Percentiles rank a stretch among this genome's conserved stretches.
These are phyloP conservation scores for Coemansia sp. DNA, from an alignment of 192 early-diverging fungal species.

Conservation along the genomic window DNA sequence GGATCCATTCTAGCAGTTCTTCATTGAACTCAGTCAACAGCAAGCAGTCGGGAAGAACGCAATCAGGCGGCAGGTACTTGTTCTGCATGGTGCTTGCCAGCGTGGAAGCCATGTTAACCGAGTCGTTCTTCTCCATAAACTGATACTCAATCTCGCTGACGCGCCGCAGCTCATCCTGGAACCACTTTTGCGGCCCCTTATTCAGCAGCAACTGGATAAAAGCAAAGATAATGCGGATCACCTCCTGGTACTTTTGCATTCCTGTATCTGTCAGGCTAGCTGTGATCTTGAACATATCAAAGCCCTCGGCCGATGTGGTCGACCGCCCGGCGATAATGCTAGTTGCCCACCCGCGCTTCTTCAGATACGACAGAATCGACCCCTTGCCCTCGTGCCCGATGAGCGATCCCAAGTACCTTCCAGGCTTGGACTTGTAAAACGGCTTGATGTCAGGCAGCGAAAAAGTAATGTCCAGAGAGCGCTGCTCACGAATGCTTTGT, in stretches of 20 bases:
- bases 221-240: slow-evolving; percentile 79
- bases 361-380: slow-evolving; percentile 80
- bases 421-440: slow-evolving; percentile 59
- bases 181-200: slow-evolving; percentile 71
- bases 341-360: slow-evolving; percentile 89
- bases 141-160: slow-evolving; percentile 58
- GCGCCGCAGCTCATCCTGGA: slow-evolving; percentile 73
- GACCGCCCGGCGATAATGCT: slow-evolving; percentile 62
- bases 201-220: slow-evolving; percentile 81
- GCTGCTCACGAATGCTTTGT: slow-evolving; percentile 79
- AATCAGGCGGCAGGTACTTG: slow-evolving; percentile 62
- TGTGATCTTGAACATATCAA: slow-evolving; percentile 73
- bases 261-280: slow-evolving; percentile 85
- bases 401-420: slow-evolving; percentile 78
- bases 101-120: slow-evolving; percentile 63
- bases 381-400: slow-evolving; percentile 92
- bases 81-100: slow-evolving; percentile 78
- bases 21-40: slow-evolving; percentile 68
- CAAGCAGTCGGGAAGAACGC: slow-evolving; percentile 65
- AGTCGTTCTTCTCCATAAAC: slow-evolving; percentile 73
- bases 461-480: slow-evolving; percentile 78
- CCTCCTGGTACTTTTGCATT: slow-evolving; percentile 70
- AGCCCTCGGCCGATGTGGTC: slow-evolving; percentile 62
- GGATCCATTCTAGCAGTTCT: slow-evolving; percentile 60
- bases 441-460: slow-evolving; percentile 79